Base-by-base conservation (phyloP, 1,284 basidiomycete species). In the Farysia itapuensis region DNA sequence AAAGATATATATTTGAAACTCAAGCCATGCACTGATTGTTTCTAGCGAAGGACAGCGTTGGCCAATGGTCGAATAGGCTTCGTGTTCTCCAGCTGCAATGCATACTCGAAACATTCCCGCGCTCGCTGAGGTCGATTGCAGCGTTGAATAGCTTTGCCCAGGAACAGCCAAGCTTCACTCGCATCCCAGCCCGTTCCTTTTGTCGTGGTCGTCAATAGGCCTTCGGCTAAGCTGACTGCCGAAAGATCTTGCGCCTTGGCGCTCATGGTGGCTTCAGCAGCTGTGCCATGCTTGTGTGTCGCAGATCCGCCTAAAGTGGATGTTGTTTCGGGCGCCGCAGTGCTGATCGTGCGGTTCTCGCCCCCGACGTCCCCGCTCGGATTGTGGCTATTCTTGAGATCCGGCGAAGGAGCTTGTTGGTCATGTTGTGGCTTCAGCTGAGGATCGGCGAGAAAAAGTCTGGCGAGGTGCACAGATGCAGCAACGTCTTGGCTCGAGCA, bases 131-230 rank as follows among this genome's bases (percentile, higher is more conserved):
- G 30, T 2, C 69, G 38, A 1, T 49, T 35, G 16, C 64, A 59
- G 14, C 51, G 40, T 41, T 59, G 43, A 15, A 61, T 49, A 15
- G 72, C 64, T 33, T 70, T 54, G 4, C 53, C 66, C 29, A 76
- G 37, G 40, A 61, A 67, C 24, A 70, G 49, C 74, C 74, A 76
- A 1, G 74, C 74, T 35, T 74, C 74, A 33, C 69, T 63, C 35
- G 46, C 33, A 34, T 67, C 65, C 67, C 67, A 68, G 1, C 70
- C 74, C 12, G 39, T 40, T 13, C 48, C 58, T 21, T 60, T 52
- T 22, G 70, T 74, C 23, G 54, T 47, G 30, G 51, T 64, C 18
- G 57, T 60, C 41, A 75, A 35, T 29, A 75, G 52, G 1, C 65
- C 73, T 26, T 74, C 73, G 19, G 73, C 73, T 38, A 75, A 26